A percentile compares a stretch with the other conserved stretches of the same genome.
Evolutionary conservation across 2,329 filamentous ascomycete genomes (phyloP).

Genomic region (Alternaria sp.): DNA sequence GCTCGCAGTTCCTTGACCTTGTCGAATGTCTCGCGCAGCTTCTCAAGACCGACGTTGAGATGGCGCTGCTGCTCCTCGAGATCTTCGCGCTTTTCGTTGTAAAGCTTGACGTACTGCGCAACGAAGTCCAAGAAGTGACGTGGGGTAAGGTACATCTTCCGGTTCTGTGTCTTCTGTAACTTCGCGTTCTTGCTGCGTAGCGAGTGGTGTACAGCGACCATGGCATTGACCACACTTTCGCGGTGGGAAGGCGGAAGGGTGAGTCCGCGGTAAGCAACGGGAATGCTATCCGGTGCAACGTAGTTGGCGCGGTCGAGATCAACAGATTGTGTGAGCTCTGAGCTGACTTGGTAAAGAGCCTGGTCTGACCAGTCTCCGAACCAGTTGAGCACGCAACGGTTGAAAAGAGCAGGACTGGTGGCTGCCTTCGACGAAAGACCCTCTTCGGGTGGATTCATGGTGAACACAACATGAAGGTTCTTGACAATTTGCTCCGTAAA

Average conservation of each 20-base stretch:
- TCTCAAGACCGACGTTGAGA: conserved; percentile 97
- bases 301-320: conserved; percentile 91
- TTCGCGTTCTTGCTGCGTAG: conserved; percentile 88
- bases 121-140: conserved; percentile 98
- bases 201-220: conserved; percentile 99
- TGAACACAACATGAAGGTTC: conserved; percentile 98
- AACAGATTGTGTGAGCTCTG: conserved; percentile 93
- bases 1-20: conserved; percentile 92
- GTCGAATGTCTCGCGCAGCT: conserved; percentile 93
- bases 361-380: conserved; percentile 99
- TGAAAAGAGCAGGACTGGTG: conserved; percentile 97
- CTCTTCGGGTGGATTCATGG: conserved; percentile 98
- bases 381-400: conserved; percentile 99
- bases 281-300: conserved; percentile 85
- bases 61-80: conserved; percentile 98
- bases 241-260: conserved; percentile 85
- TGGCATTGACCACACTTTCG: conserved; percentile 92
- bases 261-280: conserved; percentile 88
- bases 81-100: conserved; percentile 98
- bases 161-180: conserved; percentile 89
- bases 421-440: conserved; percentile 95
- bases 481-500: conserved; percentile 99
- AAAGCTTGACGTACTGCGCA: conserved; percentile 94
- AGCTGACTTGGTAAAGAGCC: conserved; percentile 95
- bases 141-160: conserved; percentile 90